Evolutionary conservation across 1,139 yeast genomes (phyloP).

Genomic region (Debaryomyces nepalensis): DNA sequence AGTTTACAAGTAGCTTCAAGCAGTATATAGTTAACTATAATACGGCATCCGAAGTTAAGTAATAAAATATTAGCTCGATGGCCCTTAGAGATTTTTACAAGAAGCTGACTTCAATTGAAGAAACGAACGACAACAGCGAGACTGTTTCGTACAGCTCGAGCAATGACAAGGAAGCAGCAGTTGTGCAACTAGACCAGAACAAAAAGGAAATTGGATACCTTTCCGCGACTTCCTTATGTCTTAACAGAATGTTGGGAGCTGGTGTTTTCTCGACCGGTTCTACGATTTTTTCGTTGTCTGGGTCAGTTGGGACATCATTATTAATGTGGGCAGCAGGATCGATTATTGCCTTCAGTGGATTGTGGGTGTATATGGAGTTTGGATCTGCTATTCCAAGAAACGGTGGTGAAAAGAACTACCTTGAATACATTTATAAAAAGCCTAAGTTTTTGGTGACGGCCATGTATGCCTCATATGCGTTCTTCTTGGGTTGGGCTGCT

Average conservation of each 20-base stretch:
- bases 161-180: constrained; percentile 33
- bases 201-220: constrained; percentile 62
- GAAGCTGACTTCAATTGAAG: constrained; percentile 10
- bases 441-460: constrained; percentile 75
- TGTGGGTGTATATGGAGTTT: constrained; percentile 80
- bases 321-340: constrained; percentile 82
- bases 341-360: constrained; percentile 71
- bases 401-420: constrained; percentile 87
- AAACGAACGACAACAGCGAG: constrained; percentile 9
- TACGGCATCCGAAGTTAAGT: too few relatives aligned
- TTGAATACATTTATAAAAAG: constrained; percentile 69
- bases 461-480: constrained; percentile 76
- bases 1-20: background rate
- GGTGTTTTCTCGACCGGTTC: constrained; percentile 88
- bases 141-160: constrained; percentile 9
- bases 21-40: too few relatives aligned
- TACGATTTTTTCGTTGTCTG: constrained; percentile 68
- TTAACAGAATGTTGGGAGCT: constrained; percentile 85
- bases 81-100: constrained; percentile 13
- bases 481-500: constrained; percentile 85
- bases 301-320: constrained; percentile 76
- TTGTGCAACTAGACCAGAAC: constrained; percentile 55
- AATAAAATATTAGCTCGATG: constrained; percentile 6
- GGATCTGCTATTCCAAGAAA: constrained; percentile 84
- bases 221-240: constrained; percentile 71